Percentiles rank a stretch among this genome's conserved stretches.
Conservation (phyloP, 176 grass and related monocot genomes). For the Aegilops speltoides region DNA sequence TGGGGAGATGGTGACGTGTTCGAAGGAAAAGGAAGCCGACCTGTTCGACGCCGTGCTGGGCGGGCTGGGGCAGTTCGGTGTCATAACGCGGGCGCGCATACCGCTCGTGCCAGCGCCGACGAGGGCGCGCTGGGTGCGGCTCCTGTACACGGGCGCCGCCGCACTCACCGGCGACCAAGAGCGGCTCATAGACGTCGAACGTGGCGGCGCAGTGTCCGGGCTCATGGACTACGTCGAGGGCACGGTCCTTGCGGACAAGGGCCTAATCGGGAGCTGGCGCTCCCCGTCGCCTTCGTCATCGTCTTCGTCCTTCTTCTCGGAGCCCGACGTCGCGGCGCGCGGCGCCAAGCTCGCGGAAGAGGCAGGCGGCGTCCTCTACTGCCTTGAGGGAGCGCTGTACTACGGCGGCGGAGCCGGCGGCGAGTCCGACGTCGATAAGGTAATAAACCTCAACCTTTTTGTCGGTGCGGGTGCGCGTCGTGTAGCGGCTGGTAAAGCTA, state of each 20-base stretch:
- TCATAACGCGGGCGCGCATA: constrained; percentile 42
- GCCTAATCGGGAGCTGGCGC: constrained; percentile 44
- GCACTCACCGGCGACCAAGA: constrained; percentile 49
- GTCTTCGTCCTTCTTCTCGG: constrained; percentile 36
- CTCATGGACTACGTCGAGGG: constrained; percentile 68
- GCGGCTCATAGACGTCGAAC: constrained; percentile 32
- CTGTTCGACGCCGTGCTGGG: too few relatives aligned
- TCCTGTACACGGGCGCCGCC: constrained; percentile 45
- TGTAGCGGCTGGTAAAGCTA: background rate
- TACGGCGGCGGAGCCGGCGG: constrained; percentile 31
- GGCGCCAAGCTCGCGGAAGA: constrained; percentile 15
- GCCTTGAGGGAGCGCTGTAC: constrained; percentile 56
- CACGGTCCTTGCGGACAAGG: constrained; percentile 31
- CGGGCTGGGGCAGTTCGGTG: too few relatives aligned
- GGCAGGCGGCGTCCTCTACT: constrained; percentile 46
- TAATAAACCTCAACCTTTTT: background rate
- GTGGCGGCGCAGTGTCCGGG: constrained; percentile 15
- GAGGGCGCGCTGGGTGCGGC: constrained; percentile 47
- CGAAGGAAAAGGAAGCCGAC: too few relatives aligned
- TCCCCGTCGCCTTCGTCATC: background rate
- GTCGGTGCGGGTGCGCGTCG: background rate
- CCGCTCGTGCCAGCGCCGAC: constrained; percentile 37
- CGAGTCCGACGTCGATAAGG: constrained; percentile 21
- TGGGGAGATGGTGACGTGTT: too few relatives aligned
- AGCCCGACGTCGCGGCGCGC: background rate